Base-by-base conservation (phyloP, 1,284 basidiomycete genomes). In the Thelephora terrestris region DNA sequence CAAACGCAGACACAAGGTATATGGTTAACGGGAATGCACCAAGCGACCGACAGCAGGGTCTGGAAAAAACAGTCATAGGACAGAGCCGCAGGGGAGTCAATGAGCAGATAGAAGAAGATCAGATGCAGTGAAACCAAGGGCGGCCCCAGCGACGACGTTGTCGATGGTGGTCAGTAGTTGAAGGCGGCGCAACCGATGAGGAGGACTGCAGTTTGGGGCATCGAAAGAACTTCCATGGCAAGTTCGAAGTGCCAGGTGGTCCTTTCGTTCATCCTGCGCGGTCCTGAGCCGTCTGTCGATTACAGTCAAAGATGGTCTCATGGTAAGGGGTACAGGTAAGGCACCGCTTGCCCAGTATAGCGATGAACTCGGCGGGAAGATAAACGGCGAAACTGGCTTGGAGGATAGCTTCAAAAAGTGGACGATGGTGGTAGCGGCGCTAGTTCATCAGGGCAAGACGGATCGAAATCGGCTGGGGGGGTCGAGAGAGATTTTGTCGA, bases 51-150 rank as follows among this genome's bases (percentile, higher is more conserved):
- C 27, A 46, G 14, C 21, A 18, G 47, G 7, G 47, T 47, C 34
- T 47, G 47, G 47, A 47, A 47, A 16, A 39, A 39, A 24, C 47
- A 47, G 29, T 42, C 23, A 14, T 16, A 17, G 47, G 27, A 47
- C n/a, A 40, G 14, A 9, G 38, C 16, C 9, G 47, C 12, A 38
- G 23, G 34, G 3, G 43, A 7, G 36, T 27, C 25, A 14, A 43
- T 25, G n/a, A n/a, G n/a, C n/a, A n/a, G n/a, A n/a, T n/a, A n/a
- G n/a, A n/a, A n/a, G n/a, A n/a, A n/a, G n/a, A 47, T 23, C 47
- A 20, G 43, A 9, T 16, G 24, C 17, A 12, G 14, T 43, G 4
- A 27, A 27, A 25, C 32, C 36, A 10, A 47, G 9, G 7, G 34
- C 27, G 20, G 34, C n/a, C 47, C 17, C n/a, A 3, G 47, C 35